A percentile compares a stretch with the other conserved stretches of the same genome.
These are phyloP conservation scores for Firmiana major DNA, from an alignment of 345 rosid species.

Conservation along the genomic window DNA sequence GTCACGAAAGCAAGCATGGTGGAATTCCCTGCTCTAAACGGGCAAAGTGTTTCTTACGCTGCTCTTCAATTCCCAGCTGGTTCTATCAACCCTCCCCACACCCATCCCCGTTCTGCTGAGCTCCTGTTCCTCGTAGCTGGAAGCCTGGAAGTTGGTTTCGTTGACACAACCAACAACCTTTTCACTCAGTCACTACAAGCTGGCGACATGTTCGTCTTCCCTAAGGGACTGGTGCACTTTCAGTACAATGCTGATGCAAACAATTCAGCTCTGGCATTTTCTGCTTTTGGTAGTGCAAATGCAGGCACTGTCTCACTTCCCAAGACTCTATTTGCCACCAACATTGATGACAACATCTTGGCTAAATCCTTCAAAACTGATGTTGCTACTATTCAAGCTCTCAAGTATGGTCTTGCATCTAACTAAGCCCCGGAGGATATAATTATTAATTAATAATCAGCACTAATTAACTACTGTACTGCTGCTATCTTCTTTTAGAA, in stretches of 20 bases:
- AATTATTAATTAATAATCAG: too few relatives aligned
- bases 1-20: not conserved
- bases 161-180: slow-evolving; percentile 9
- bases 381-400: slow-evolving; percentile 9
- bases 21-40: slow-evolving; percentile 5
- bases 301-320: not conserved
- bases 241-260: not conserved
- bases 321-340: not conserved
- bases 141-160: not conserved
- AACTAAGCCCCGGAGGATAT: not conserved
- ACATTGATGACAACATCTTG: slow-evolving; percentile 1
- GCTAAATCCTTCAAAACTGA: slow-evolving; percentile 6
- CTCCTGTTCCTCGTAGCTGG: not conserved
- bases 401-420: slow-evolving; percentile 2
- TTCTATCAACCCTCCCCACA: slow-evolving; percentile 2
- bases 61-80: not conserved
- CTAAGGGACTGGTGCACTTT: not conserved
- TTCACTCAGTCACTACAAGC: not conserved
- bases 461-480: not conserved
- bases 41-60: not conserved
- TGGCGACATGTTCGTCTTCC: not conserved
- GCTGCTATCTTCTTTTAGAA: not conserved
- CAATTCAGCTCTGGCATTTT: not conserved
- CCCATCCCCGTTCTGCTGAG: slow-evolving; percentile 7
- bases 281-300: slow-evolving; percentile 2